Conservation (phyloP, 108 stramenopile species). For the Chaetoceros muelleri region DNA sequence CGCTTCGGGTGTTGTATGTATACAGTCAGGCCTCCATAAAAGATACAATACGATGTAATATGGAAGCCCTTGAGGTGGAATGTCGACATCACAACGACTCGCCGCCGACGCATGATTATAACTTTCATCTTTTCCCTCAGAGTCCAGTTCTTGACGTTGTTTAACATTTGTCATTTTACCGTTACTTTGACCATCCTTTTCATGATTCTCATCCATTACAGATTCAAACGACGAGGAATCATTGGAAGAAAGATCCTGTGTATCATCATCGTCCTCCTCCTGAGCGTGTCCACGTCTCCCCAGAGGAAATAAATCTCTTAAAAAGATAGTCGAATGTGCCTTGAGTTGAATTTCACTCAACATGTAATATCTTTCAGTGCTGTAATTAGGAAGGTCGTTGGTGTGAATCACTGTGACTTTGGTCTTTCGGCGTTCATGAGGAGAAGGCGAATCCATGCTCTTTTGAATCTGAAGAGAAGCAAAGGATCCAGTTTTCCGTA, state of each 20-base stretch:
- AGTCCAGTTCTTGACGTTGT: too few species aligned
- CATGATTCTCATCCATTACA: neutral
- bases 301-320: slow-evolving; percentile 11
- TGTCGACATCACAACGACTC: slow-evolving; percentile 1
- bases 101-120: neutral
- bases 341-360: slow-evolving; percentile 42
- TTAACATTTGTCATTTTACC: too few species aligned
- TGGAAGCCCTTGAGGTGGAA: slow-evolving; percentile 9
- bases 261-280: slow-evolving; percentile 1
- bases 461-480: neutral
- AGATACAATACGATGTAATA: slow-evolving; percentile 41
- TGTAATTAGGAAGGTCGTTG: neutral
- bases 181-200: too few species aligned
- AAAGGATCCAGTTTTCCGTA: neutral
- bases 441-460: neutral
- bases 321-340: slow-evolving; percentile 25
- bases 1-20: neutral
- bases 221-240: neutral
- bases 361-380: slow-evolving; percentile 49
- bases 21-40: slow-evolving; percentile 28
- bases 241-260: neutral
- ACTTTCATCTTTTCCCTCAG: too few species aligned
- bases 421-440: neutral
- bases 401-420: neutral
- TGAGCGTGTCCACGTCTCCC: neutral